Evolutionary conservation across 768 basidiomycete species (phyloP), one percentile per base, ranked within the genome.

Genomic region (Mycena chlorophos): DNA sequence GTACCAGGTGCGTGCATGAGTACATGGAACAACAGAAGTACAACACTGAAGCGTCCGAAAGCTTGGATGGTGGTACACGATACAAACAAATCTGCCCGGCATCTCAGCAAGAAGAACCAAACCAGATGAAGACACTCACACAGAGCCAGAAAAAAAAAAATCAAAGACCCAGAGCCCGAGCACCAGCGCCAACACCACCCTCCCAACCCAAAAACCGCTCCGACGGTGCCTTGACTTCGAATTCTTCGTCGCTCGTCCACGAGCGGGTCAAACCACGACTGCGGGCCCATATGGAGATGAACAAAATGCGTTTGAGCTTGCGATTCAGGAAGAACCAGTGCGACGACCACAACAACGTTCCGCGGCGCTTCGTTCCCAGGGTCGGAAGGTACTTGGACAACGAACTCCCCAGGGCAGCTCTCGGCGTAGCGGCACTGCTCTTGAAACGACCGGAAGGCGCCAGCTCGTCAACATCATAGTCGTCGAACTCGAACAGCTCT

Each of bases 251-350:
- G 37, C 76, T 76, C 26, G 73, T 73, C 75, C 78, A 83, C 51
- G 74, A 81, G 37, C 80, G 73, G 17, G 75, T 73, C 19, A 83
- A 75, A 47, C 82, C 81, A 64, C 80, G 81, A 28, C 87, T 87
- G 40, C 88, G 83, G 5, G 94, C 92, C 92, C 94, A 97, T 20
- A 93, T 86, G 1, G 92, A 89, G 55, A 97, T 82, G 74, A 96
- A 98, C 52, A 98, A 73, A 64, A 98, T 84, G 20, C 95, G 86
- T 75, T 95, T 97, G 73, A 86, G 75, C 76, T 93, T 95, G 65
- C 88, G 83, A 78, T 94, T 96, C 65, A 93, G 77, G 76, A 98
- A 96, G 78, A 98, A 98, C 88, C 93, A 96, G 69, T 96, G 92
- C 12, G 91, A 92, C 29, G 91, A 94, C 95, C 95, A 98, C 5